Conservation (phyloP, 148 eudicot genomes). For the Heliamphora exappendiculata region DNA sequence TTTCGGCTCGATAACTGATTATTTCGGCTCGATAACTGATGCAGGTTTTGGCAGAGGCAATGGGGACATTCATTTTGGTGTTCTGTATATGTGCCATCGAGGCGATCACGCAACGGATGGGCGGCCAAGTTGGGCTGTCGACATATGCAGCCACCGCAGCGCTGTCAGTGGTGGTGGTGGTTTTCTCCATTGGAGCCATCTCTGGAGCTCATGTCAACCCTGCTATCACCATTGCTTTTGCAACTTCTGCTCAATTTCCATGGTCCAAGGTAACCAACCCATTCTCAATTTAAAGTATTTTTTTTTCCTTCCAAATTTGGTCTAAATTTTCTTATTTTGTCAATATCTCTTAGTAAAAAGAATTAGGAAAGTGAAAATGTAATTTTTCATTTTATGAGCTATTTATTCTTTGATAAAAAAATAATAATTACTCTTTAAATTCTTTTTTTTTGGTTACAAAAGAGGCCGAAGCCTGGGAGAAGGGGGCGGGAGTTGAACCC, state of each 20-base stretch:
- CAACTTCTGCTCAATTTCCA: conserved; percentile 64
- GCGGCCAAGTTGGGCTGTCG: conserved; percentile 43
- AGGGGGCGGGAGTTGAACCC: no score
- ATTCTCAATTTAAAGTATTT: background rate
- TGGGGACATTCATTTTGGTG: conserved; percentile 67
- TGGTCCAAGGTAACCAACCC: conserved; percentile 55
- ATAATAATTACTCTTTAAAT: no score
- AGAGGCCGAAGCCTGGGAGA: no score
- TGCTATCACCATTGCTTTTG: conserved; percentile 76
- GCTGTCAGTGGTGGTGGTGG: conserved; percentile 47
- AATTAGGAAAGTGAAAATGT: no score
- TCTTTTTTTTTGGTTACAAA: no score
- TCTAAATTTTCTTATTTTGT: no score
- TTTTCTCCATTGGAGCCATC: conserved; percentile 51
- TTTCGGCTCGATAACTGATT: no score
- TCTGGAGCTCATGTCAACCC: conserved; percentile 96
- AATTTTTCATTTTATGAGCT: no score
- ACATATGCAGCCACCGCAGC: conserved; percentile 76
- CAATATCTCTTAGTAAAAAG: no score
- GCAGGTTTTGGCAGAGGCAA: conserved; percentile 61
- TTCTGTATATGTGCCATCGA: conserved; percentile 61
- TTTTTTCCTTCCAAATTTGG: no score
- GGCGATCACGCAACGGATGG: conserved; percentile 44
- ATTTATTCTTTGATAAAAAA: no score
- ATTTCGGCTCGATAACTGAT: background rate